Conservation (phyloP, 2,329 filamentous ascomycete genomes). For the Chrysoporthe puriensis region DNA sequence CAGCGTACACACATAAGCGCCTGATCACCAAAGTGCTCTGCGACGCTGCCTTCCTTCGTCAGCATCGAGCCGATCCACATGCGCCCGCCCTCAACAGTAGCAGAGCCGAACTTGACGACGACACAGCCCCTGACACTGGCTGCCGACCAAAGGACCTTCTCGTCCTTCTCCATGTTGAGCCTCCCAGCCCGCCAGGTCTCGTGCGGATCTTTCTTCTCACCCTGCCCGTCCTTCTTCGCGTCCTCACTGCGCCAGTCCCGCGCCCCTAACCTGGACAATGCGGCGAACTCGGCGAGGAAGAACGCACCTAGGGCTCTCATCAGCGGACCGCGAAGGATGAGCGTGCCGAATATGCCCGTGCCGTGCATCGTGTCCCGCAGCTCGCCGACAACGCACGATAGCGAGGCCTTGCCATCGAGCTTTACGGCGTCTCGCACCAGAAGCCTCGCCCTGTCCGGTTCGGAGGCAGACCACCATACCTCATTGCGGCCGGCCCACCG, state of each 20-base stretch:
- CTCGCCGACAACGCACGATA: slow-evolving; percentile 35
- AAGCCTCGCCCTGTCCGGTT: slow-evolving; percentile 55
- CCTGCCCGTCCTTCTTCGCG: slow-evolving; percentile 42
- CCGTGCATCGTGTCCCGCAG: slow-evolving; percentile 70
- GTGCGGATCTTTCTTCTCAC: slow-evolving; percentile 44
- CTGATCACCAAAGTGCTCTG: slow-evolving; percentile 75
- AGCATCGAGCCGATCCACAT: slow-evolving; percentile 81
- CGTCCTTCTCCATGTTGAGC: slow-evolving; percentile 59
- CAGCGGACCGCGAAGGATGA: slow-evolving; percentile 77
- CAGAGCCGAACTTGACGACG: slow-evolving; percentile 87
- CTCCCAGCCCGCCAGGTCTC: slow-evolving; percentile 60
- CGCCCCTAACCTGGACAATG: slow-evolving; percentile 79
- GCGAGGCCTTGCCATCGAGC: slow-evolving; percentile 55
- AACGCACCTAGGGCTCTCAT: slow-evolving; percentile 70
- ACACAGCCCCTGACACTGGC: slow-evolving; percentile 81
- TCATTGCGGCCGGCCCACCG: slow-evolving; percentile 87
- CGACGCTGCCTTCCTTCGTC: slow-evolving; percentile 72
- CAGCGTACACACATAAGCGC: slow-evolving; percentile 75
- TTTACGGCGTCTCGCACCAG: slow-evolving; percentile 85
- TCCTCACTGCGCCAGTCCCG: slow-evolving; percentile 71
- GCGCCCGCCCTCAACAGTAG: slow-evolving; percentile 78
- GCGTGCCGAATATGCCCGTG: slow-evolving; percentile 78
- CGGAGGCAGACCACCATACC: slow-evolving; percentile 61
- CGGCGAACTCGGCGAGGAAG: slow-evolving; percentile 78
- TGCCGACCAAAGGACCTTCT: slow-evolving; percentile 78